phyloP scores from a whole-genome alignment of 331 rosid species.

The Stylosanthes scabra region DNA sequence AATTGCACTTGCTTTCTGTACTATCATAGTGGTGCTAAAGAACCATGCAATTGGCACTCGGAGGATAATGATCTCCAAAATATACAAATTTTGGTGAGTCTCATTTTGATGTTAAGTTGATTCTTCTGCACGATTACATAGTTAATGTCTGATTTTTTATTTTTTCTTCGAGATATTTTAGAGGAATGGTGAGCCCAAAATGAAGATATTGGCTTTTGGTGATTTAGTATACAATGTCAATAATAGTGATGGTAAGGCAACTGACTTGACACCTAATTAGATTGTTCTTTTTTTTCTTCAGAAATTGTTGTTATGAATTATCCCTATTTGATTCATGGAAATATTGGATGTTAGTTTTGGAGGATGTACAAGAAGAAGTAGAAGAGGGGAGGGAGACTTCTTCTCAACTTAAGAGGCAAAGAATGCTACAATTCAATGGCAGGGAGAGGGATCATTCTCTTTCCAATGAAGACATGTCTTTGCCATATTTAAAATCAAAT shows the following conservation, averaged over 20 bases:
- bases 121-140: too few relatives aligned
- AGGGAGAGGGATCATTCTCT: slow-evolving; percentile 55
- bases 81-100: too few relatives aligned
- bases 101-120: too few relatives aligned
- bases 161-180: too few relatives aligned
- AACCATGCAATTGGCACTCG: too few relatives aligned
- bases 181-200: too few relatives aligned
- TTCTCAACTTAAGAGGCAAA: slow-evolving; percentile 83
- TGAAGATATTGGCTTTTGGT: too few relatives aligned
- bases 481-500: slow-evolving; percentile 63
- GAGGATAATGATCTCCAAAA: too few relatives aligned
- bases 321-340: slow-evolving; percentile 35
- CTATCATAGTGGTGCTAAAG: too few relatives aligned
- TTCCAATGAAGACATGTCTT: slow-evolving; percentile 60
- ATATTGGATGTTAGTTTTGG: slow-evolving; percentile 65
- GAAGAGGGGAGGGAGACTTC: slow-evolving; percentile 65
- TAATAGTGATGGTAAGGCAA: slow-evolving; percentile 62
- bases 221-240: slow-evolving; percentile 71
- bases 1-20: too few relatives aligned
- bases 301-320: not conserved
- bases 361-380: slow-evolving; percentile 53
- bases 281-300: not conserved
- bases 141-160: too few relatives aligned
- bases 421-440: slow-evolving; percentile 81
- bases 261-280: not conserved